phyloP scores from a whole-genome alignment of 164 flowering plant species.

The Chimonanthus praecox region DNA sequence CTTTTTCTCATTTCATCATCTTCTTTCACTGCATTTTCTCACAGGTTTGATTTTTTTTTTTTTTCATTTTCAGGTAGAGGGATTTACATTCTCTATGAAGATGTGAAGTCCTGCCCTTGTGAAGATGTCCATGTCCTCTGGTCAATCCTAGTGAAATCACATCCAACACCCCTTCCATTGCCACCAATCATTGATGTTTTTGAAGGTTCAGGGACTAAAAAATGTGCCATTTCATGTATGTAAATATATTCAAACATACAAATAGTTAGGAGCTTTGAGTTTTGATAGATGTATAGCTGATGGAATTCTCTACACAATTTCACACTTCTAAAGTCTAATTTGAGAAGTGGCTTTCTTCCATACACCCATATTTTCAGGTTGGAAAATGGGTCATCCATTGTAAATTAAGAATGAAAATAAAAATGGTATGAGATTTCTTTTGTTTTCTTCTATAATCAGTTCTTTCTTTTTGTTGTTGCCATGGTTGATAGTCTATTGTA shows the following conservation, averaged over 20 bases:
- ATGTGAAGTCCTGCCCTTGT: conserved; percentile 87
- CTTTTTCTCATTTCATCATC: neutral
- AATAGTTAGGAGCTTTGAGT: neutral
- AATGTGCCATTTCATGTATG: conserved; percentile 6
- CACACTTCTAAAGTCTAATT: neutral
- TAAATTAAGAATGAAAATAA: neutral
- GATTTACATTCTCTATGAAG: conserved; percentile 88
- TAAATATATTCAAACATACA: conserved; percentile 9
- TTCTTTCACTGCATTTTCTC: neutral
- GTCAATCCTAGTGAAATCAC: conserved; percentile 91
- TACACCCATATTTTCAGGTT: neutral
- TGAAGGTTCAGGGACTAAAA: neutral
- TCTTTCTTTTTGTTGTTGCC: neutral
- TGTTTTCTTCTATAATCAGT: neutral
- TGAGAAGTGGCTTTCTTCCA: neutral
- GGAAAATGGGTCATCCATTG: conserved; percentile 1
- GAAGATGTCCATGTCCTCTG: conserved; percentile 96
- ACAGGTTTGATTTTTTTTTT: conserved; percentile 1
- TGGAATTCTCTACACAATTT: neutral
- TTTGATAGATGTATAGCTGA: neutral
- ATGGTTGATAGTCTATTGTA: conserved; percentile 37
- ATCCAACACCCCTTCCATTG: conserved; percentile 39
- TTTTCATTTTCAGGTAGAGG: conserved; percentile 66
- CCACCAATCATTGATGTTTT: conserved; percentile 24
- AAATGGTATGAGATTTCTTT: neutral